These are phyloP conservation scores for Oidium heveae DNA, from an alignment of 2,329 filamentous ascomycete species.

Conservation along the genomic window DNA sequence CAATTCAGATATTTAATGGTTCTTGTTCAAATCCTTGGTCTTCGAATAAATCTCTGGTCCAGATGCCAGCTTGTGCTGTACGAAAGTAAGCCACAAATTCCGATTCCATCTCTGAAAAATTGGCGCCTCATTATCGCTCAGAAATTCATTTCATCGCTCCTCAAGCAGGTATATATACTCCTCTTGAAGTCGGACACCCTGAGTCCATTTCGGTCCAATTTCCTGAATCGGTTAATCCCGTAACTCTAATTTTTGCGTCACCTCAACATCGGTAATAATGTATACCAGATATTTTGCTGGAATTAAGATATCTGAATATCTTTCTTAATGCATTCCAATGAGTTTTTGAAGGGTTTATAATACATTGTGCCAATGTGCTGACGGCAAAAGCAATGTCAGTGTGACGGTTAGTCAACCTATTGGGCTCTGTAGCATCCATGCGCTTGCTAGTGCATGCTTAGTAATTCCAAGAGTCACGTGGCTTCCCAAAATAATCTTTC, in stretches of 20 bases:
- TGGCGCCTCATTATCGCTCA: not conserved
- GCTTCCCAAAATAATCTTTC: too few relatives aligned
- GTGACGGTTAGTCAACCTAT: too few relatives aligned
- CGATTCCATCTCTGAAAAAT: not conserved
- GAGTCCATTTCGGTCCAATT: not conserved
- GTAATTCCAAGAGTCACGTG: too few relatives aligned
- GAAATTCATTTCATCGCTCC: not conserved
- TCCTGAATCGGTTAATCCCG: not conserved
- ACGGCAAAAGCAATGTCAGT: not conserved
- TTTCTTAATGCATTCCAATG: not conserved
- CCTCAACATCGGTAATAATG: not conserved
- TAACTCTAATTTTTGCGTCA: not conserved
- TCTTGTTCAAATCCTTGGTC: not conserved
- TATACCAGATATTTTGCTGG: not conserved
- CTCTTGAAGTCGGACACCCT: not conserved
- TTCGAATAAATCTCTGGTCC: not conserved
- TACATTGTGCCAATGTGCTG: not conserved
- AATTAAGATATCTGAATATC: not conserved
- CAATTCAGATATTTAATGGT: not conserved
- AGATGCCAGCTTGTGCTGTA: not conserved
- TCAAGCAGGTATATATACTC: not conserved
- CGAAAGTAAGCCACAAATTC: not conserved
- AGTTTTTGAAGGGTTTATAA: not conserved
- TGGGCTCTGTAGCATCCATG: too few relatives aligned
- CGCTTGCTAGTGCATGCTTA: too few relatives aligned